These are phyloP conservation scores for Akanthomyces lecanii DNA, from an alignment of 2,329 filamentous ascomycete genomes.

Conservation along the genomic window DNA sequence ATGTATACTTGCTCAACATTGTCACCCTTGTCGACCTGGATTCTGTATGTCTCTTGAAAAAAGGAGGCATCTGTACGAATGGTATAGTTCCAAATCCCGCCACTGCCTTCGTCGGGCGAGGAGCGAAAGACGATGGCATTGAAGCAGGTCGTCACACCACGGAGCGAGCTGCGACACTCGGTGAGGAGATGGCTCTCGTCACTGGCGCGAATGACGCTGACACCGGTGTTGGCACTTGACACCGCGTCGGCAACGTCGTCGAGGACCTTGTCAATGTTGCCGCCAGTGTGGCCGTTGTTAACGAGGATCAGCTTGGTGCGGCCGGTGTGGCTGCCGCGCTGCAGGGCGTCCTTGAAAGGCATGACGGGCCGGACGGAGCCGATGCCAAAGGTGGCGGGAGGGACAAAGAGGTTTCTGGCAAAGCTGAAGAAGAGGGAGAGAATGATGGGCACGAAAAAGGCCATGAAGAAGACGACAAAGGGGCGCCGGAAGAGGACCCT, in stretches of 20 bases:
- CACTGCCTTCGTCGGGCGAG: constrained; percentile 66
- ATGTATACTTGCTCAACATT: constrained; percentile 77
- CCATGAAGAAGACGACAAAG: constrained; percentile 49
- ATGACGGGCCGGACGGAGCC: constrained; percentile 58
- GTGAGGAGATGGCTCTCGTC: constrained; percentile 55
- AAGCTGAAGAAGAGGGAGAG: constrained; percentile 61
- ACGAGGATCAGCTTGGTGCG: constrained; percentile 73
- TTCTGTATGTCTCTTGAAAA: constrained; percentile 48
- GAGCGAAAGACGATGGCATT: constrained; percentile 70
- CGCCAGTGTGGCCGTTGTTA: constrained; percentile 65
- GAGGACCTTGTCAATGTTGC: constrained; percentile 70
- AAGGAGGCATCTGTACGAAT: constrained; percentile 71
- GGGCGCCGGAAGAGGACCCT: constrained; percentile 54
- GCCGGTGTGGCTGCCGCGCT: constrained; percentile 47
- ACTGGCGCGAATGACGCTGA: constrained; percentile 51
- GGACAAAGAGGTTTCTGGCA: constrained; percentile 78
- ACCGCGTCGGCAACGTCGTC: constrained; percentile 56
- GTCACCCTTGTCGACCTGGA: constrained; percentile 58
- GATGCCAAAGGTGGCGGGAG: constrained; percentile 71
- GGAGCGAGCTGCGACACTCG: constrained; percentile 59
- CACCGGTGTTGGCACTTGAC: constrained; percentile 47
- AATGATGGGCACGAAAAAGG: constrained; percentile 55
- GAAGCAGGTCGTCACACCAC: constrained; percentile 68
- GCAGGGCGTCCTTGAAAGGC: constrained; percentile 60
- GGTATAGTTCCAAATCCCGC: constrained; percentile 79